Evolutionary conservation across 441 rosid genomes (phyloP).

Genomic region (Breynia disticha): DNA sequence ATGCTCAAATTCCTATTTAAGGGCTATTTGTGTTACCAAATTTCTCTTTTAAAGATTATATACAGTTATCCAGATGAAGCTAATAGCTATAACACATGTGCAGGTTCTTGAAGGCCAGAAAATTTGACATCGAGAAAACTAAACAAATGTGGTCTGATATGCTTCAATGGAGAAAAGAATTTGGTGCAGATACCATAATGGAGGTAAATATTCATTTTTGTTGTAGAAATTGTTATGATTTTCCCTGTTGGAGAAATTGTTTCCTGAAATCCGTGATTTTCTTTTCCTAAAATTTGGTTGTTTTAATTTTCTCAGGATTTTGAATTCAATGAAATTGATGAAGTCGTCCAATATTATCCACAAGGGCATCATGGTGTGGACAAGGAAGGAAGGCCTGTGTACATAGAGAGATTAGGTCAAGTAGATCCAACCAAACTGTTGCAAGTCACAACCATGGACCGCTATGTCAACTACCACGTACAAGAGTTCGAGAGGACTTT

Average conservation of each 20-base stretch:
- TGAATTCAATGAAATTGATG: slow-evolving; percentile 48
- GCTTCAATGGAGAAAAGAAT: slow-evolving; percentile 78
- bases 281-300: background rate
- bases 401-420: slow-evolving; percentile 72
- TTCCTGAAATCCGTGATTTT: background rate
- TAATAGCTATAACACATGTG: background rate
- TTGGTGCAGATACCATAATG: slow-evolving; percentile 50
- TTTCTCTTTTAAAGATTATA: too few species aligned
- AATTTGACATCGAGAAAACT: slow-evolving; percentile 68
- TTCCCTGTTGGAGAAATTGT: background rate
- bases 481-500: slow-evolving; percentile 79
- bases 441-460: slow-evolving; percentile 82
- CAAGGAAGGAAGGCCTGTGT: slow-evolving; percentile 78
- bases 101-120: slow-evolving; percentile 81
- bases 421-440: slow-evolving; percentile 69
- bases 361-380: slow-evolving; percentile 91
- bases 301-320: slow-evolving; percentile 39
- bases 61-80: too few species aligned
- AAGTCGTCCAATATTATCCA: slow-evolving; percentile 64
- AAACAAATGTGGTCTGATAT: slow-evolving; percentile 86
- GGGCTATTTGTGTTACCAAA: too few species aligned
- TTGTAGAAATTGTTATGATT: background rate
- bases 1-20: too few species aligned
- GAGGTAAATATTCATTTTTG: slow-evolving; percentile 34
- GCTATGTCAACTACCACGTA: slow-evolving; percentile 79